Evolutionary conservation across 208 protist genomes (phyloP).

Genomic region (Angomonas desouzai): DNA sequence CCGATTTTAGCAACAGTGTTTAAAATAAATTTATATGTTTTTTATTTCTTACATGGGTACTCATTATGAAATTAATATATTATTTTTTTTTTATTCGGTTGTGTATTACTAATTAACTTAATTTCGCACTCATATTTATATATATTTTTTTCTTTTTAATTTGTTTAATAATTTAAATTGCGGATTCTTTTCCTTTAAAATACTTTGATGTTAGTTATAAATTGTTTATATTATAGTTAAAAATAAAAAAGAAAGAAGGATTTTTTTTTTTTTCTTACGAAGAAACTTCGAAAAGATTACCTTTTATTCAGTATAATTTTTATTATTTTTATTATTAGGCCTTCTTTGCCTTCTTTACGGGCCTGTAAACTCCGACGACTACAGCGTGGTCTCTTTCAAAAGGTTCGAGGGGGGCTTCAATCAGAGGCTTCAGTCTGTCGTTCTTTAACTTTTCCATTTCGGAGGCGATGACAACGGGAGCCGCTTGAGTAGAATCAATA

Average conservation of each 20-base stretch:
- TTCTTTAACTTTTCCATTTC: constrained; percentile 98
- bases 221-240: constrained; percentile 2
- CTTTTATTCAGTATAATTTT: not conserved
- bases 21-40: no score
- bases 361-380: constrained; percentile 92
- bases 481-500: constrained; percentile 99
- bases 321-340: constrained; percentile 1
- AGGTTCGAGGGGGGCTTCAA: constrained; percentile 98
- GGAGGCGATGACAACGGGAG: constrained; percentile 97
- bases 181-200: not conserved
- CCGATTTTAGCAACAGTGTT: no score
- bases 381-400: constrained; percentile 99
- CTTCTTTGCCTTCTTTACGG: constrained; percentile 51
- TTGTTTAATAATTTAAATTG: constrained; percentile 1
- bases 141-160: constrained; percentile 11
- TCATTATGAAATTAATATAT: not conserved
- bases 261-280: not conserved
- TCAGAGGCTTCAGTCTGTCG: constrained; percentile 96
- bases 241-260: constrained; percentile 11
- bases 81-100: constrained; percentile 10
- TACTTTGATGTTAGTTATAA: not conserved
- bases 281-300: not conserved
- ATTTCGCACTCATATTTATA: constrained; percentile 3
- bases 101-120: constrained; percentile 10
- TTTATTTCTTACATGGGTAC: not conserved